Conservation (phyloP, 2,329 filamentous ascomycete genomes). For the Ascochyta lentis region DNA sequence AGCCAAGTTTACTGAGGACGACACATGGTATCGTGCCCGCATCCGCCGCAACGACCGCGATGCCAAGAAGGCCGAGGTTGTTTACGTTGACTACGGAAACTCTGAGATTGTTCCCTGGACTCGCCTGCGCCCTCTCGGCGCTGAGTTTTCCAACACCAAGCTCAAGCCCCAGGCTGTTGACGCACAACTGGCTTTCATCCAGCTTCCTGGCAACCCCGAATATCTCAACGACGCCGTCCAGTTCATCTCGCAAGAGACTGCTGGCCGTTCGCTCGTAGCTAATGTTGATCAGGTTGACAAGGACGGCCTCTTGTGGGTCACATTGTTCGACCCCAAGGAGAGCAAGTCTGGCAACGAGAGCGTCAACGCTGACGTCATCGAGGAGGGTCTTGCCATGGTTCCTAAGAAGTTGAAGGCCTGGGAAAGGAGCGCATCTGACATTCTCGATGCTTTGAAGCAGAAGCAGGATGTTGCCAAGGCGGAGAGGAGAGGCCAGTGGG, state of each 20-base stretch:
- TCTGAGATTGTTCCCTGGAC: slow-evolving; percentile 87
- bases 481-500: slow-evolving; percentile 88
- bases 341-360: slow-evolving; percentile 72
- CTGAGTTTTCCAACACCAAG: slow-evolving; percentile 77
- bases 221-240: slow-evolving; percentile 78
- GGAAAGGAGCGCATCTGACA: slow-evolving; percentile 78
- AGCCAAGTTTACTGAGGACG: slow-evolving; percentile 87
- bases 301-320: slow-evolving; percentile 84
- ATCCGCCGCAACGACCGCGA: slow-evolving; percentile 92
- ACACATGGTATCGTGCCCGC: slow-evolving; percentile 92
- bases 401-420: slow-evolving; percentile 89
- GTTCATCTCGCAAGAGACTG: slow-evolving; percentile 77
- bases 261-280: slow-evolving; percentile 79
- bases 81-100: slow-evolving; percentile 98
- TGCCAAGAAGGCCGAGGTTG: slow-evolving; percentile 82
- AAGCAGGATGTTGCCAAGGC: slow-evolving; percentile 81
- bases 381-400: slow-evolving; percentile 87
- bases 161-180: slow-evolving; percentile 88
- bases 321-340: slow-evolving; percentile 79
- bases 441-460: slow-evolving; percentile 74
- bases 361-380: slow-evolving; percentile 86
- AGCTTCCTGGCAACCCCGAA: slow-evolving; percentile 81
- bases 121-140: slow-evolving; percentile 78
- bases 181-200: slow-evolving; percentile 84
- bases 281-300: slow-evolving; percentile 87